Percentiles rank a stretch among this genome's conserved stretches.
phyloP scores from a whole-genome alignment of 805 yeast genomes.

The Sugiyamaella marilandica region DNA sequence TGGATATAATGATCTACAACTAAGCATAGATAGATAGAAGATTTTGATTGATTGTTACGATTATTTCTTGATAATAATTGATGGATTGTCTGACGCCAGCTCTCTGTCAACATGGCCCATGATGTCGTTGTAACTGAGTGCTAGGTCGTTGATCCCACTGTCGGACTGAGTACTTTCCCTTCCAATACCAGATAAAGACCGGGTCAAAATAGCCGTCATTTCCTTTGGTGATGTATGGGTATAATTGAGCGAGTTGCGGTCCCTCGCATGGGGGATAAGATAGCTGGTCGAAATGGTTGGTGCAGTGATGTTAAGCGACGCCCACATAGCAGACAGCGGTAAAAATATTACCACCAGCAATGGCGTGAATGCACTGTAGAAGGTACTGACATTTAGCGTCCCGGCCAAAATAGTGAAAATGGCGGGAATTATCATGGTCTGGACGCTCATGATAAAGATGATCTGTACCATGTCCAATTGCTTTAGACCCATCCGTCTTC shows the following conservation, averaged over 20 bases:
- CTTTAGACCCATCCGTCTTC: conserved; percentile 71
- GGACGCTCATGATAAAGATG: conserved; percentile 72
- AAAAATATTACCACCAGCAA: conserved; percentile 64
- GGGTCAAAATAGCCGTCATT: neutral
- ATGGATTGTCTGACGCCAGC: neutral
- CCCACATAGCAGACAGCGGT: conserved; percentile 89
- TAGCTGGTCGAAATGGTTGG: conserved; percentile 2
- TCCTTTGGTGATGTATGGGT: neutral
- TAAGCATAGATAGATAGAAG: neutral
- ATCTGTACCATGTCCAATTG: conserved; percentile 83
- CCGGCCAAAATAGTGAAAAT: conserved; percentile 53
- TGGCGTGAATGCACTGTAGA: conserved; percentile 48
- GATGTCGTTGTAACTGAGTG: neutral
- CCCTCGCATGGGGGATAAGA: conserved; percentile 8
- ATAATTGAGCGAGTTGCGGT: neutral
- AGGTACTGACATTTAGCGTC: neutral
- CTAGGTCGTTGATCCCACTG: too few relatives aligned
- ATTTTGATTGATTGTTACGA: neutral
- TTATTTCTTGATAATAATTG: neutral
- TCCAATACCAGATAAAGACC: neutral
- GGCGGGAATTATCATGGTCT: conserved; percentile 78
- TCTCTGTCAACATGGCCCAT: neutral
- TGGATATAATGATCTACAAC: too few relatives aligned
- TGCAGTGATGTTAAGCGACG: conserved; percentile 32
- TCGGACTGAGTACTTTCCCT: neutral